phyloP scores from a whole-genome alignment of 2,329 filamentous ascomycete genomes.

The Emericellopsis cladophorae region DNA sequence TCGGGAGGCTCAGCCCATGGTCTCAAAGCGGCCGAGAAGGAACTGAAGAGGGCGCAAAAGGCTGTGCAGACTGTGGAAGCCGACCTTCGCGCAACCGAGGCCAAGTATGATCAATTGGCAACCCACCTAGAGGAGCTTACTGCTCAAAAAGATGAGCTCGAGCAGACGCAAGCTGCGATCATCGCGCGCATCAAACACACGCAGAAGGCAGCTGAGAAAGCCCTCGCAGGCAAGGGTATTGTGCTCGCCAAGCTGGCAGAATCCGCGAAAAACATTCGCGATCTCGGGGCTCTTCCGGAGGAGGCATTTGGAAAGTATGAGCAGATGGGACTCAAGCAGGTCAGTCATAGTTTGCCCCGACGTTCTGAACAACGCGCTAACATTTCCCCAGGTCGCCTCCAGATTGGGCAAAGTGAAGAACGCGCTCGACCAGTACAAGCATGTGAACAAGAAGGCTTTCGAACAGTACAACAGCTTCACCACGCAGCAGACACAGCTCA shows the following conservation, averaged over 20 bases:
- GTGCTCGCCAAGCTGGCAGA: constrained; percentile 67
- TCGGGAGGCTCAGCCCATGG: constrained; percentile 49
- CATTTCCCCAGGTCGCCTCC: constrained; percentile 32
- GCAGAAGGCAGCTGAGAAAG: constrained; percentile 85
- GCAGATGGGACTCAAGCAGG: constrained; percentile 64
- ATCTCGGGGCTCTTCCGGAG: constrained; percentile 84
- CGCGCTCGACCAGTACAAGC: constrained; percentile 87
- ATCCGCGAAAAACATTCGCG: constrained; percentile 78
- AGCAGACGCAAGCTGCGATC: constrained; percentile 63
- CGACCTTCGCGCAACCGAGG: constrained; percentile 64
- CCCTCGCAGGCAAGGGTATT: constrained; percentile 74
- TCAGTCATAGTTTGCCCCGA: constrained; percentile 27
- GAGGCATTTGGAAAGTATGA: constrained; percentile 89
- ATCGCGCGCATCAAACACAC: constrained; percentile 69
- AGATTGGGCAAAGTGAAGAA: constrained; percentile 86
- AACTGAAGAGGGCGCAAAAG: constrained; percentile 67
- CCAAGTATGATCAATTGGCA: constrained; percentile 45
- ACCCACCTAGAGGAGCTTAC: constrained; percentile 44
- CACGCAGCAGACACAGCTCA: constrained; percentile 75
- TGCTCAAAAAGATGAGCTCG: constrained; percentile 44
- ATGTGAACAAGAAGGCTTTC: constrained; percentile 99
- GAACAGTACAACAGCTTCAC: constrained; percentile 99
- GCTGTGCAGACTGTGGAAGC: constrained; percentile 52
- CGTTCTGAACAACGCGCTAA: not conserved
- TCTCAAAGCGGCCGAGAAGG: constrained; percentile 66